Evolutionary conservation across 2,329 filamentous ascomycete species (phyloP).

Genomic region (Aureobasidium vineae): DNA sequence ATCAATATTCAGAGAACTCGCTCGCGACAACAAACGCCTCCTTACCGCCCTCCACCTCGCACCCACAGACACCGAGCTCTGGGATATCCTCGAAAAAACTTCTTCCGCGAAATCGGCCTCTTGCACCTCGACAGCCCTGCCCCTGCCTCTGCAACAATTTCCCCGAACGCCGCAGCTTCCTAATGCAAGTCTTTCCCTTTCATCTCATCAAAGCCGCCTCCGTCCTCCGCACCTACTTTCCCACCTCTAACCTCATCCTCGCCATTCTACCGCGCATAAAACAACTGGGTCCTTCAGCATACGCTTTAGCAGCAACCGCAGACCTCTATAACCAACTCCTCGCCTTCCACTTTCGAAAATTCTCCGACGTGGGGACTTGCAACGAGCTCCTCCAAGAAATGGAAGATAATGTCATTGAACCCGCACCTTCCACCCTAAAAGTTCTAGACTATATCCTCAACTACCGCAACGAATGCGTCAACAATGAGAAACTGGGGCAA

Average conservation of each 20-base stretch:
- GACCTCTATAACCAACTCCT: constrained; percentile 68
- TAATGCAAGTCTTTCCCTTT: constrained; percentile 64
- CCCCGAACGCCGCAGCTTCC: constrained; percentile 36
- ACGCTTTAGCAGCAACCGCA: constrained; percentile 68
- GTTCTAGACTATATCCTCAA: constrained; percentile 41
- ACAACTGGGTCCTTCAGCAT: constrained; percentile 65
- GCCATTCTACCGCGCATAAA: constrained; percentile 66
- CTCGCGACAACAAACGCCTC: background rate
- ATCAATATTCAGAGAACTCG: background rate
- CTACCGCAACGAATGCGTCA: constrained; percentile 32
- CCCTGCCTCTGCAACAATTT: background rate
- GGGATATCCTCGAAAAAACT: constrained; percentile 65
- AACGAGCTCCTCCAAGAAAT: constrained; percentile 51
- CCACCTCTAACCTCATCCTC: constrained; percentile 59
- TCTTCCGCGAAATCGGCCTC: constrained; percentile 50
- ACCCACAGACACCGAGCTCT: constrained; percentile 62
- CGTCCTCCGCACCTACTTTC: constrained; percentile 59
- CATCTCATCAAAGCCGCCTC: constrained; percentile 59
- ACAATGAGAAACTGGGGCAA: constrained; percentile 29
- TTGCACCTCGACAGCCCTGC: constrained; percentile 27
- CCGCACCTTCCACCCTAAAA: constrained; percentile 43
- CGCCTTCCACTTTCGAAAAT: constrained; percentile 59
- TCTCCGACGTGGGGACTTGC: constrained; percentile 57
- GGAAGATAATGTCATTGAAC: constrained; percentile 38
- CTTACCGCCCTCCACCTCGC: constrained; percentile 50